These are phyloP conservation scores for Vickermania spadyakhi DNA, from an alignment of 208 protist species.

Conservation along the genomic window DNA sequence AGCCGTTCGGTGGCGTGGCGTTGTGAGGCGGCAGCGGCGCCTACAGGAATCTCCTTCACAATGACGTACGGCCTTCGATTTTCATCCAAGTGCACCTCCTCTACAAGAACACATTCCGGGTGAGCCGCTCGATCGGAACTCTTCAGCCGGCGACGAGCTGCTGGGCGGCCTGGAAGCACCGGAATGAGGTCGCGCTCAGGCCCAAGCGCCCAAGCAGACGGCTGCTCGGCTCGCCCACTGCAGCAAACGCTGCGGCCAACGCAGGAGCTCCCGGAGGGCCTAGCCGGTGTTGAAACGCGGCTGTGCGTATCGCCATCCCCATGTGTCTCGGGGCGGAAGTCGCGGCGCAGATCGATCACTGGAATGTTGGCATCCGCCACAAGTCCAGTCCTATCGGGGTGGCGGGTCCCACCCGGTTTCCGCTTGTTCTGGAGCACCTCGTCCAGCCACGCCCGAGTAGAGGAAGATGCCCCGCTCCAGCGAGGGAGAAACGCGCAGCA, in stretches of 20 bases:
- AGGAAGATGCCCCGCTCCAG: too few species aligned
- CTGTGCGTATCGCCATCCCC: not conserved
- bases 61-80: slow-evolving; percentile 58
- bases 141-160: slow-evolving; percentile 14
- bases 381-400: not conserved
- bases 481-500: too few species aligned
- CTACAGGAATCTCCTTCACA: slow-evolving; percentile 36
- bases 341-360: slow-evolving; percentile 43
- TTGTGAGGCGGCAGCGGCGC: slow-evolving; percentile 37
- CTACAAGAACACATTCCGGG: slow-evolving; percentile 22
- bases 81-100: slow-evolving; percentile 73
- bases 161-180: slow-evolving; percentile 22
- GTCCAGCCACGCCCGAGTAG: not conserved
- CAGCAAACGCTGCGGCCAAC: slow-evolving; percentile 44
- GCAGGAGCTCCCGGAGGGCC: not conserved
- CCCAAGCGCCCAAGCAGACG: slow-evolving; percentile 66
- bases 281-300: not conserved
- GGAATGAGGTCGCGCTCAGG: slow-evolving; percentile 17
- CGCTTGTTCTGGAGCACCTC: not conserved
- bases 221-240: slow-evolving; percentile 37
- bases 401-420: not conserved
- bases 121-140: not conserved
- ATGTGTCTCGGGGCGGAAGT: slow-evolving; percentile 15
- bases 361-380: slow-evolving; percentile 14
- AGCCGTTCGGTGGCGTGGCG: slow-evolving; percentile 33